These are phyloP conservation scores for Pugionium dolabratum DNA, from an alignment of 345 rosid genomes.

Conservation along the genomic window DNA sequence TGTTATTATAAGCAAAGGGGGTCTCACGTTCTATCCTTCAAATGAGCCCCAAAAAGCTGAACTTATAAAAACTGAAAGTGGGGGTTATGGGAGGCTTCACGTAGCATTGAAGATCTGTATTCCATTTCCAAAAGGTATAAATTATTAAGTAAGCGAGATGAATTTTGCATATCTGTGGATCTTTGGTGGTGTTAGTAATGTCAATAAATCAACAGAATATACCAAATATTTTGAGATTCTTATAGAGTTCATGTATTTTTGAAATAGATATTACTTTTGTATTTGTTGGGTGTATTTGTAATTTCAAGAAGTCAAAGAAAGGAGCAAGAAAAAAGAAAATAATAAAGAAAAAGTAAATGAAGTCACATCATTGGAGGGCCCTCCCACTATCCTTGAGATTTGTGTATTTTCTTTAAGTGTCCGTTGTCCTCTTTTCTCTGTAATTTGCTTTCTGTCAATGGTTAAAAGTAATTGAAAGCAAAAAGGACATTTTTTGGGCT, in stretches of 20 bases:
- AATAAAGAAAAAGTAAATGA: conserved; percentile 21
- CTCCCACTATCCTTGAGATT: conserved; percentile 42
- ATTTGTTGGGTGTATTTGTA: conserved; percentile 10
- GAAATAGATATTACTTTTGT: not conserved
- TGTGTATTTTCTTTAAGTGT: conserved; percentile 23
- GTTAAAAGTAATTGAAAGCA: not conserved
- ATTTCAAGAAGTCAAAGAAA: conserved; percentile 30
- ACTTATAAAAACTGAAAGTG: conserved; percentile 8
- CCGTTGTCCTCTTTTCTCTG: conserved; percentile 15
- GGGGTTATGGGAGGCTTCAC: not conserved
- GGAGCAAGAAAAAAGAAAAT: not conserved
- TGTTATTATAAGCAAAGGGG: not conserved
- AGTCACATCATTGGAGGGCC: conserved; percentile 30
- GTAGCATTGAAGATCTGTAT: conserved; percentile 14
- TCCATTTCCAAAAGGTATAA: not conserved
- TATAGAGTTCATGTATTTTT: conserved; percentile 6
- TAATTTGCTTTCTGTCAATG: conserved; percentile 7
- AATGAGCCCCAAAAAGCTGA: not conserved
- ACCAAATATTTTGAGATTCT: conserved; percentile 24
- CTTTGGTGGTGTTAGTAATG: not conserved
- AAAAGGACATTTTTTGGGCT: conserved; percentile 3
- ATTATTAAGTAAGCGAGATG: conserved; percentile 2
- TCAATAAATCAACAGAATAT: conserved; percentile 19
- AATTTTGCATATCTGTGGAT: conserved; percentile 14
- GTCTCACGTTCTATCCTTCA: not conserved